Percentiles rank a stretch among this genome's conserved stretches.
These are phyloP conservation scores for Pestalotiopsis fici DNA, from an alignment of 2,329 filamentous ascomycete genomes.

Conservation along the genomic window DNA sequence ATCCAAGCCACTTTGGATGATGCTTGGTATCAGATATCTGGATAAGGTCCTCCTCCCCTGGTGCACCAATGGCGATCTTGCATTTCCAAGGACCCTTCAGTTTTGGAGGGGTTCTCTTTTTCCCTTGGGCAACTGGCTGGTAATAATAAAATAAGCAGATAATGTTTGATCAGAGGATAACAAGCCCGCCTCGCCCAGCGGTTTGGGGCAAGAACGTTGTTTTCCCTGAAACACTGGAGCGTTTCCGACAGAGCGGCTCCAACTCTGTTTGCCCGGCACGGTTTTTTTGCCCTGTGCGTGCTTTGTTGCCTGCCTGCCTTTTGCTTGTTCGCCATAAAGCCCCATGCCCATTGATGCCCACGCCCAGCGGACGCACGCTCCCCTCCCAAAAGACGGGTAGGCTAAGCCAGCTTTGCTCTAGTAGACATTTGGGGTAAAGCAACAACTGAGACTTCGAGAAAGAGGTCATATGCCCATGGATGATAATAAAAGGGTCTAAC, in stretches of 20 bases:
- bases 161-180: not conserved
- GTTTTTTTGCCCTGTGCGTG: not conserved
- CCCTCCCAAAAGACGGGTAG: not conserved
- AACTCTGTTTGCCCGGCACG: not conserved
- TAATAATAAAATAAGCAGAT: not conserved
- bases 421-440: not conserved
- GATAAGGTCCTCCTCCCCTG: not conserved
- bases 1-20: not conserved
- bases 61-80: not conserved
- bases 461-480: not conserved
- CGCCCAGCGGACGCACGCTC: too few relatives aligned
- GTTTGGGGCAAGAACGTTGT: not conserved
- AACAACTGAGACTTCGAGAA: not conserved
- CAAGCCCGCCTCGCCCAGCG: not conserved
- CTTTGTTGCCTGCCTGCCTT: not conserved
- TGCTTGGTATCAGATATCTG: not conserved
- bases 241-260: slow-evolving; percentile 14
- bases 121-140: not conserved
- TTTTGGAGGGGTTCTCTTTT: not conserved
- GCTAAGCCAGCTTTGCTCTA: not conserved
- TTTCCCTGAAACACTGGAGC: slow-evolving; percentile 12
- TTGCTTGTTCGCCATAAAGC: too few relatives aligned
- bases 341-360: too few relatives aligned
- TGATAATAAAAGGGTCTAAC: too few relatives aligned
- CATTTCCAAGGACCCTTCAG: not conserved